phyloP scores from a whole-genome alignment of 805 yeast genomes.

The Nakazawaea molendinolei region DNA sequence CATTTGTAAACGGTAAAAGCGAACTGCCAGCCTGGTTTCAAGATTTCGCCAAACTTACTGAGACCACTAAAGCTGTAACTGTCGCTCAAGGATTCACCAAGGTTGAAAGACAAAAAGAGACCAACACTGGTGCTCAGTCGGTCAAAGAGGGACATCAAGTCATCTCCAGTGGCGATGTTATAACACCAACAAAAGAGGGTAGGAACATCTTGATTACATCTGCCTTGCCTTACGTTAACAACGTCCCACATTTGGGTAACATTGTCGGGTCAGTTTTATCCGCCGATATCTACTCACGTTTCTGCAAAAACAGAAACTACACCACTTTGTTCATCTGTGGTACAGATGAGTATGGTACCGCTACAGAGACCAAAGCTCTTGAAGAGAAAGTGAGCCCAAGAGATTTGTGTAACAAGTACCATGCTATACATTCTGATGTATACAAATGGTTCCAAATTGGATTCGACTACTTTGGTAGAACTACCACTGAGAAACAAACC shows the following conservation, averaged over 20 bases:
- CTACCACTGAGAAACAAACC: constrained; percentile 88
- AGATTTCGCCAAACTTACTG: constrained; percentile 29
- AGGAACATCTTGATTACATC: constrained; percentile 87
- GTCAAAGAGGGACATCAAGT: constrained; percentile 17
- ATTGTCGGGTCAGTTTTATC: constrained; percentile 90
- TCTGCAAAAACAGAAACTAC: constrained; percentile 81
- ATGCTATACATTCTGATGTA: constrained; percentile 77
- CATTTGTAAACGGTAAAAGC: constrained; percentile 23
- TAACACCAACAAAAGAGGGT: constrained; percentile 64
- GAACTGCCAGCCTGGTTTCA: constrained; percentile 31
- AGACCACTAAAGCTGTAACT: constrained; percentile 38
- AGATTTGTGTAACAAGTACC: constrained; percentile 87
- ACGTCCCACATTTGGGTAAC: constrained; percentile 97
- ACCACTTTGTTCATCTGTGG: constrained; percentile 89
- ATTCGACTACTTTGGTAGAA: constrained; percentile 94
- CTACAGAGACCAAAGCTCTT: constrained; percentile 96
- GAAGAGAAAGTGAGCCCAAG: constrained; percentile 89
- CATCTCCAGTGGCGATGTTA: constrained; percentile 24
- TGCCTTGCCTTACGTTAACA: constrained; percentile 96
- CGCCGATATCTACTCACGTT: constrained; percentile 92
- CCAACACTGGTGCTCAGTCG: constrained; percentile 32
- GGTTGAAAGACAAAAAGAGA: constrained; percentile 31
- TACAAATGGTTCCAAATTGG: constrained; percentile 97
- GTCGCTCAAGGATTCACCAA: constrained; percentile 40
- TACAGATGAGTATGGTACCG: constrained; percentile 99